phyloP scores from a whole-genome alignment of 2,329 filamentous ascomycete species.

The Venturia pyrina region DNA sequence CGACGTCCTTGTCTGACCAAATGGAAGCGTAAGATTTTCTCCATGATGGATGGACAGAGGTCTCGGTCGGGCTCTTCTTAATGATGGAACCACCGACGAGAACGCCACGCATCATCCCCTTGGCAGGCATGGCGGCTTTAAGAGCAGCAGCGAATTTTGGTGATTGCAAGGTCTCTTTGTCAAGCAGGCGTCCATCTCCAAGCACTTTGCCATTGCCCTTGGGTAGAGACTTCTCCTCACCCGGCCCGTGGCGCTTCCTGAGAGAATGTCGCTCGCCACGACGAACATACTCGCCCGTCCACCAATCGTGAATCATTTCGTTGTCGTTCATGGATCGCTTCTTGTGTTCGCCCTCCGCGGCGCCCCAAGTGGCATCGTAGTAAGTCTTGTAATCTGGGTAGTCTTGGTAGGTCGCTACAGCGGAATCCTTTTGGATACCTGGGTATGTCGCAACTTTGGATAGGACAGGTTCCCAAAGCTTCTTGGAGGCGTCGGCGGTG shows the following conservation, averaged over 20 bases:
- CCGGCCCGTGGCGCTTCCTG: constrained; percentile 7
- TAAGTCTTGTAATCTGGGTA: constrained; percentile 7
- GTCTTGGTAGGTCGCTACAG: not conserved
- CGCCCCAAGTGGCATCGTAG: constrained; percentile 7
- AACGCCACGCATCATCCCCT: constrained; percentile 9
- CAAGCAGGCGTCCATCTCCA: constrained; percentile 11
- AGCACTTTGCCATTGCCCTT: not conserved
- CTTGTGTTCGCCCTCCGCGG: not conserved
- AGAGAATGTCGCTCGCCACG: not conserved
- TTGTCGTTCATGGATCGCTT: not conserved
- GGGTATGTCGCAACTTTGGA: not conserved
- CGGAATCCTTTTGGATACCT: not conserved
- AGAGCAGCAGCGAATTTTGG: constrained; percentile 4
- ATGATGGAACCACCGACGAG: constrained; percentile 5
- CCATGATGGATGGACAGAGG: constrained; percentile 11
- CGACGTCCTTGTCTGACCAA: not conserved
- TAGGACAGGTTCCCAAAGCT: constrained; percentile 9
- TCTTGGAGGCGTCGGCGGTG: not conserved
- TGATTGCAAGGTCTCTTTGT: not conserved
- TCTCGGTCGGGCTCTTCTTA: not conserved
- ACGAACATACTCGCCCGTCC: not conserved
- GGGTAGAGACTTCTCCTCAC: not conserved
- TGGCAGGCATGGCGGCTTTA: constrained; percentile 1
- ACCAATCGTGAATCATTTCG: constrained; percentile 3
- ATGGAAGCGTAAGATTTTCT: not conserved